phyloP scores from a whole-genome alignment of 2,329 filamentous ascomycete species.

The Calonectria pseudoreteaudii region DNA sequence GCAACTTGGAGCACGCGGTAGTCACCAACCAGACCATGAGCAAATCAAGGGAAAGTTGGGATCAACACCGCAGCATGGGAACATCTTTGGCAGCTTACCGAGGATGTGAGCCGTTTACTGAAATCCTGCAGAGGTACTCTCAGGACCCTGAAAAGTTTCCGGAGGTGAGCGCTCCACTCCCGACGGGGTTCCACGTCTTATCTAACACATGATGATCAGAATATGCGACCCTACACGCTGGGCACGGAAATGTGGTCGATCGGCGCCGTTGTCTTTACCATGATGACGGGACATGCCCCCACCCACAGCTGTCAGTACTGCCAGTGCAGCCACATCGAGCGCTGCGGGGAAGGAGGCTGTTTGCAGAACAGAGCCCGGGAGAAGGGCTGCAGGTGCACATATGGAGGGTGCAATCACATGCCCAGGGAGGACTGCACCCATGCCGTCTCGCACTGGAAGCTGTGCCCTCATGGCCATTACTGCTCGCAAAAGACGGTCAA shows the following conservation, averaged over 20 bases:
- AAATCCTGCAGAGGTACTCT: conserved; percentile 6
- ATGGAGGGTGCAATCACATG: conserved; percentile 41
- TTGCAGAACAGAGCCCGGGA: conserved; percentile 33
- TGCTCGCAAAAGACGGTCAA: conserved; percentile 43
- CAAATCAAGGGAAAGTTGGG: background rate
- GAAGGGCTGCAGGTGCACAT: conserved; percentile 35
- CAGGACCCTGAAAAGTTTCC: conserved; percentile 21
- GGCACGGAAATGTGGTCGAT: conserved; percentile 53
- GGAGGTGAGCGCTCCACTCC: conserved; percentile 17
- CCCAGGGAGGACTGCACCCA: conserved; percentile 22
- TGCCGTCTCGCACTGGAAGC: conserved; percentile 18
- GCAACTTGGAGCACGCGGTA: conserved; percentile 56
- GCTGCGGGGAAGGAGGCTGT: conserved; percentile 45
- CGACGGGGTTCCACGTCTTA: background rate
- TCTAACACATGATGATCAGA: conserved; percentile 36
- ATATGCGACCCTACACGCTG: conserved; percentile 49
- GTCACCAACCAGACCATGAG: conserved; percentile 51
- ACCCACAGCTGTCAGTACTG: conserved; percentile 32
- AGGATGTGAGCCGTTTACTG: conserved; percentile 28
- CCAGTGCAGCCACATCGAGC: conserved; percentile 43
- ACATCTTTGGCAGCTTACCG: conserved; percentile 27
- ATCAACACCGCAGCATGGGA: background rate
- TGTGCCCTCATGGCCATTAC: conserved; percentile 32
- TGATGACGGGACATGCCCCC: conserved; percentile 52
- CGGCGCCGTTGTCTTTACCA: conserved; percentile 53